Evolutionary conservation across 2,329 filamentous ascomycete species (phyloP).

Genomic region (Colletotrichum sidae): DNA sequence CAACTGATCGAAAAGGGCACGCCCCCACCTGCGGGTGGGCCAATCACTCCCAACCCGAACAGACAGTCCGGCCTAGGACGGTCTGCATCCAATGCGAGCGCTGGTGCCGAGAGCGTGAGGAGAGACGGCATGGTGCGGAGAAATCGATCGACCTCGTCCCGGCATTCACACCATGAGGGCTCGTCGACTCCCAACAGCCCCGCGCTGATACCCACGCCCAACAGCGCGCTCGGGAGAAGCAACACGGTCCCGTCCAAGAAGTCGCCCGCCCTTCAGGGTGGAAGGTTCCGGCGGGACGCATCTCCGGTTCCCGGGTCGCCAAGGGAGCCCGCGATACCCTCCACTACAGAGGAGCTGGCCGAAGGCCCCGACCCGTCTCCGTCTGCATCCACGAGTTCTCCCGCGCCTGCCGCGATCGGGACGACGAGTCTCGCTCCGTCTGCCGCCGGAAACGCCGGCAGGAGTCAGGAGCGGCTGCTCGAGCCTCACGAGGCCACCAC

Average conservation of each 20-base stretch:
- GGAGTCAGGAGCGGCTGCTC: slow-evolving; percentile 62
- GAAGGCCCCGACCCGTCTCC: slow-evolving; percentile 29
- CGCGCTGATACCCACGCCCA: slow-evolving; percentile 64
- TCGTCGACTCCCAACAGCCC: slow-evolving; percentile 77
- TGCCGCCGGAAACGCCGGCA: slow-evolving; percentile 48
- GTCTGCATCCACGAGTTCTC: slow-evolving; percentile 42
- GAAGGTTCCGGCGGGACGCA: slow-evolving; percentile 65
- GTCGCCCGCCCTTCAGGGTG: slow-evolving; percentile 77
- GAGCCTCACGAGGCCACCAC: slow-evolving; percentile 60
- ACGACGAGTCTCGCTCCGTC: slow-evolving; percentile 44
- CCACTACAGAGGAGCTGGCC: slow-evolving; percentile 33
- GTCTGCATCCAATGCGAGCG: slow-evolving; percentile 89
- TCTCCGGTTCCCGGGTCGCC: slow-evolving; percentile 45
- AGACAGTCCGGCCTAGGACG: slow-evolving; percentile 72
- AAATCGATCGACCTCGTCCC: slow-evolving; percentile 94
- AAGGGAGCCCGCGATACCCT: slow-evolving; percentile 50
- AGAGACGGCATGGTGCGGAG: slow-evolving; percentile 83
- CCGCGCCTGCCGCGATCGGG: slow-evolving; percentile 41
- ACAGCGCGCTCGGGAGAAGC: slow-evolving; percentile 71
- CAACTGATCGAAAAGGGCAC: slow-evolving; percentile 77
- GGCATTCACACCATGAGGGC: slow-evolving; percentile 81
- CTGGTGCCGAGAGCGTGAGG: slow-evolving; percentile 86
- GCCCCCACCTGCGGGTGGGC: slow-evolving; percentile 58
- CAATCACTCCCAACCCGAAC: slow-evolving; percentile 62
- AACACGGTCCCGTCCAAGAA: slow-evolving; percentile 95